Evolutionary conservation across 1,284 basidiomycete genomes (phyloP), one percentile per base, ranked within the genome.

Genomic region (Mixia osmundae): DNA sequence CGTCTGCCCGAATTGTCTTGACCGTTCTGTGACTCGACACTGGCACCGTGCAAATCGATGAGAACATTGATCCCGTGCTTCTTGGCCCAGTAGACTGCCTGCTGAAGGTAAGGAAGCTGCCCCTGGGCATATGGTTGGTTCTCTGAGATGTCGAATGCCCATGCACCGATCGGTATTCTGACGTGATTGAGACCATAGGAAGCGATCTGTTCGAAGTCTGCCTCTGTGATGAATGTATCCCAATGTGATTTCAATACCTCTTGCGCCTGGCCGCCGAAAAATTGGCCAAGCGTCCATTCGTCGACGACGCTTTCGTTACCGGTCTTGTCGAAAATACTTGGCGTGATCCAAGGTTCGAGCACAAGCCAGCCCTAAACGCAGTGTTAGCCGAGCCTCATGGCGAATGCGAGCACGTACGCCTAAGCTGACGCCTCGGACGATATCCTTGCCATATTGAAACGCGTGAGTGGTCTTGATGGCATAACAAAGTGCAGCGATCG

Each of bases 61-160:
- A 89, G 70, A 38, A 91, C 62, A 54, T 83, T 83, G 39, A 94
- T 55, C 4, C 70, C 68, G 49, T 80, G 57, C 21, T 69, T 67
- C 15, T 60, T 51, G 3, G 80, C 79, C 85, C 85, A 91, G 2
- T 54, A 57, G 28, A 80, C 67, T 0, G 80, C 83, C 35, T 54
- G 50, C 42, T 61, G 56, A 19, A 66, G 57, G 50, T 63, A 60
- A 24, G 49, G 48, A 57, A 76, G 79, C 53, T 79, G 76, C 14
- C 80, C 77, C 59, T 72, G 69, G 44, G 82, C 68, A 58, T 70
- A 91, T 0, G 80, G 82, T 50, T 89, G 80, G 7, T 73, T 79
- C 3, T 60, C 60, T 12, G 66, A 66, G 16, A 77, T 69, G 36
- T 85, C 76, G 47, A 78, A 82, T 1, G 83, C 83, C 85, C 85